Base-by-base conservation (phyloP, 192 early-diverging fungal genomes). In the Powellomyces hirtus region DNA sequence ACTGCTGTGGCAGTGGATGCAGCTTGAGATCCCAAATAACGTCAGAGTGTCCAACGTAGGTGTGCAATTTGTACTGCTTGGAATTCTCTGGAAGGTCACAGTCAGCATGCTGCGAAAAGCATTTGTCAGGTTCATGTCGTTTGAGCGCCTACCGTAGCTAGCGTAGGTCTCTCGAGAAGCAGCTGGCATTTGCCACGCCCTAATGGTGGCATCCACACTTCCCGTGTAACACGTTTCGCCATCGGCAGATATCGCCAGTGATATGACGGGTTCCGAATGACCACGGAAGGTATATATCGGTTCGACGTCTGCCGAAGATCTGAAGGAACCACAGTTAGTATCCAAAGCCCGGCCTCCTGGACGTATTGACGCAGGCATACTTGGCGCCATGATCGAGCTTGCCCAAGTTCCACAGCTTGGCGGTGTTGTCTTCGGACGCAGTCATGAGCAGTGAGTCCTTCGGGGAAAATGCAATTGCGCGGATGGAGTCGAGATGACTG, bases 1-100 rank as follows among this genome's bases (percentile, higher is more conserved):
- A 71, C 30, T 79, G 65, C 33, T 78, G 73, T 5, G 61, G 70
- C 6, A 86, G 55, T 20, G 89, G 86, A 60, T 88, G 88, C 5
- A 90, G 70, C 59, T 86, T 83, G 66, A 93, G 76, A 42, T 91
- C 90, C 93, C 93, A 94, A n/a, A 94, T 86, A 4, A 85, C 84
- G 63, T 92, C 91, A 1, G 92, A 89, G 68, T 94, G 93, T 1
- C 89, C 90, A 31, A 92, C 81, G 57, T 83, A 90, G 1, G 85
- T 86, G 18, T 86, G 77, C 14, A 79, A 59, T 29, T 86, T 79
- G 46, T 52, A 52, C n/a, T 70, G 30, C 14, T 70, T 51, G 16
- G 52, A 14, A 10, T 40, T 60, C 24, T 73, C 64, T 50, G 50
- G 8, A 44, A 56, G 4, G 26, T 49, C 16, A 24, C n/a, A 7